Evolutionary conservation across 2,329 filamentous ascomycete species (phyloP), one percentile per base, ranked within the genome.

Genomic region (Cercospora citrullina): DNA sequence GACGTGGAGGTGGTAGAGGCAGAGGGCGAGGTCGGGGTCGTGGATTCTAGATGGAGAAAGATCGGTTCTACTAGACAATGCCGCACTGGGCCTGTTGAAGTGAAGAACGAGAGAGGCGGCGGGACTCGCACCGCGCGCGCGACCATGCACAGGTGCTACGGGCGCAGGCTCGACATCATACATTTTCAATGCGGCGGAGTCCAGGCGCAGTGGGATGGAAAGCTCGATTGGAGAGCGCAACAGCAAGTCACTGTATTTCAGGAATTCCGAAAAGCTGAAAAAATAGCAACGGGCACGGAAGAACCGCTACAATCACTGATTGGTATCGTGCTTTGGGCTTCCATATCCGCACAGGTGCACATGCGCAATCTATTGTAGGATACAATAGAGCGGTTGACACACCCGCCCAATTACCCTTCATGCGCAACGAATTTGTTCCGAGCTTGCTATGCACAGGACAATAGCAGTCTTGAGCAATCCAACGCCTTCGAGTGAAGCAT

Each of bases 1-100:
- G 83, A 58, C 79, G 82, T 21, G 81, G 82, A 10, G 64, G 75
- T n/a, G 75, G 77, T 23, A 63, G 72, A 51, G 76, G 76, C n/a
- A 67, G 76, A 48, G 75, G 76, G 10, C 73, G 75, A n/a, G 72
- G 75, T 42, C 64, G 75, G 26, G 74, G 76, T 14, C 64, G 70
- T 31, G 70, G 68, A n/a, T 72, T 72, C 65, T 72, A 65, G 42
- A 53, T 53, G 45, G 42, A 26, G 45, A 21, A n/a, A 55, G 48
- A n/a, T 23, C 12, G 12, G 8, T 5, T 16, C 6, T 16, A 8
- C 16, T 4, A n/a, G 23, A 26, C 14, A 28, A 9, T 9, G 12
- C 14, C 14, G 21, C 14, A n/a, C 26, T 14, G 23, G 16, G 30
- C 14, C 21, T 6, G 7, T 55, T n/a, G 21, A n/a, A 9, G 12